These are phyloP conservation scores for Neofusicoccum sp. DNA, from an alignment of 2,329 filamentous ascomycete genomes.

Conservation along the genomic window DNA sequence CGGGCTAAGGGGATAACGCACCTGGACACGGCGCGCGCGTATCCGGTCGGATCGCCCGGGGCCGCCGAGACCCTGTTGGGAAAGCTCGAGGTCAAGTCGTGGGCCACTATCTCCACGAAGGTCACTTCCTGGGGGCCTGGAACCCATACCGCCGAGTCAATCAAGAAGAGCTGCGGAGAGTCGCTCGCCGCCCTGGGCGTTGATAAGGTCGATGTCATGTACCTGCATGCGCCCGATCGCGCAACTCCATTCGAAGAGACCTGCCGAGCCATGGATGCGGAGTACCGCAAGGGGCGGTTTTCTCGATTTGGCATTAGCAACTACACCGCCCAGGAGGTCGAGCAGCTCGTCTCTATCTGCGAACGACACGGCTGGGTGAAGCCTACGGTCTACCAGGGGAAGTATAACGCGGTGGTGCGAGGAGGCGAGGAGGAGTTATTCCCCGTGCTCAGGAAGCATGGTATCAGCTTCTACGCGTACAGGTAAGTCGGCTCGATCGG, in stretches of 20 bases:
- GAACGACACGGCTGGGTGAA: conserved; percentile 40
- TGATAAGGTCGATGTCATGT: conserved; percentile 47
- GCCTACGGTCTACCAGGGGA: conserved; percentile 49
- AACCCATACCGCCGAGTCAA: background rate
- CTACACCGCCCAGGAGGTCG: conserved; percentile 48
- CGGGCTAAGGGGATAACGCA: background rate
- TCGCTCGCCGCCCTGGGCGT: conserved; percentile 42
- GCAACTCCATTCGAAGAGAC: conserved; percentile 47
- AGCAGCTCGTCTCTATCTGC: conserved; percentile 48
- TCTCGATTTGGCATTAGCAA: conserved; percentile 48
- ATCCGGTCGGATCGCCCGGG: background rate
- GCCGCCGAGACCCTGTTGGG: background rate
- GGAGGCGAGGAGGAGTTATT: conserved; percentile 44
- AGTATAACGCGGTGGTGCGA: conserved; percentile 46
- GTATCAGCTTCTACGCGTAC: conserved; percentile 46
- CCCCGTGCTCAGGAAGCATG: conserved; percentile 41
- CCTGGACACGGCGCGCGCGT: background rate
- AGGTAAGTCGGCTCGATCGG: conserved; percentile 10
- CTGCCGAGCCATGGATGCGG: conserved; percentile 45
- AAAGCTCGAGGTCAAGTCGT: background rate
- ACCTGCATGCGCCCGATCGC: conserved; percentile 53
- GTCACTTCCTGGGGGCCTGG: background rate
- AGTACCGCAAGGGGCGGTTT: conserved; percentile 48
- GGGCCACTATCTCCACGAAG: background rate
- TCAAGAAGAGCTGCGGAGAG: conserved; percentile 19